Percentiles rank a stretch among this genome's conserved stretches.
phyloP scores from a whole-genome alignment of 176 grass and related monocot genomes.

The Triticum urartu region DNA sequence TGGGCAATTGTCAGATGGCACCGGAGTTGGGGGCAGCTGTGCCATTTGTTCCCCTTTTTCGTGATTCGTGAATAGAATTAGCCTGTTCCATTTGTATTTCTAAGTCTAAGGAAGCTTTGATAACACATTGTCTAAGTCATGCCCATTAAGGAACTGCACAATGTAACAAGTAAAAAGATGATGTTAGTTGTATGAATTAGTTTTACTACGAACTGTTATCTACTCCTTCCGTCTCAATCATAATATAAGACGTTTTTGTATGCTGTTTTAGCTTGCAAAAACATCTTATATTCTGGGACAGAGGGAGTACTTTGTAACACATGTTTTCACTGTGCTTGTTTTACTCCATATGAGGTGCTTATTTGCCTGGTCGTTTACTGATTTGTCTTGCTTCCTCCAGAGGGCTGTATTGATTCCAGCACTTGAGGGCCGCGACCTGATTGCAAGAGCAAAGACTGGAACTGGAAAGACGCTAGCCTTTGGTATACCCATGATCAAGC shows the following conservation, averaged over 20 bases:
- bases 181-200: background rate
- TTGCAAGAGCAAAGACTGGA: constrained; percentile 96
- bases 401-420: constrained; percentile 90
- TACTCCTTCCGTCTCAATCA: no score
- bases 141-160: background rate
- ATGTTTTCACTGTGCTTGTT: background rate
- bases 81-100: background rate
- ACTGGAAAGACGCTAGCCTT: constrained; percentile 96
- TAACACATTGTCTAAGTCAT: background rate
- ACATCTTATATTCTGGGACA: no score
- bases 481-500: constrained; percentile 96
- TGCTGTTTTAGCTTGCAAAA: no score
- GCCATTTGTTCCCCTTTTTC: background rate
- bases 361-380: background rate
- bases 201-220: background rate
- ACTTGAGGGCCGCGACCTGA: constrained; percentile 86
- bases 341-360: background rate
- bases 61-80: background rate
- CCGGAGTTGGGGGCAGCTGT: background rate
- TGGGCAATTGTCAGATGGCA: background rate
- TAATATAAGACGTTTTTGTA: no score
- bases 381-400: constrained; percentile 44
- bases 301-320: background rate
- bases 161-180: background rate
- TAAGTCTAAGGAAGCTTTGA: background rate